Base-by-base conservation (phyloP, 2,329 filamentous ascomycete species). In the Lecanoromycetidae sp. region DNA sequence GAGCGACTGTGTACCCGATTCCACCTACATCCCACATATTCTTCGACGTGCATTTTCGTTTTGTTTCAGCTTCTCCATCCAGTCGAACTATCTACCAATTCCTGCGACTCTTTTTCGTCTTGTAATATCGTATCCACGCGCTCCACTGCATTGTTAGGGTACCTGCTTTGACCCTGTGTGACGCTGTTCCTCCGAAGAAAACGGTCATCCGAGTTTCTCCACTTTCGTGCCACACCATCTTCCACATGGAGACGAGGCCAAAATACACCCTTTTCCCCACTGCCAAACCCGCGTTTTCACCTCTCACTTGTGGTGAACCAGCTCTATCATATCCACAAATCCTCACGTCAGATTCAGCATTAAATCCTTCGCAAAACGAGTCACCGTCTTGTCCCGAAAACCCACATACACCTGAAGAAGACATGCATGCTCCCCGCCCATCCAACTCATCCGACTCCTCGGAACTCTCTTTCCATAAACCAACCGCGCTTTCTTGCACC, bases 221-320 rank as follows among this genome's bases (percentile, higher is more conserved):
- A 47, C 12, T 27, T 30, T 17, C 27, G 26, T n/a, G 25, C 25
- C 29, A 23, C 22, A n/a, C 30, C 20, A 20, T 15, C 19, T 17
- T 19, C 10, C 15, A 26, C 22, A 51, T 51, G 49, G 49, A 48
- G 8, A 48, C 17, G 42, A 51, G 44, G 37, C 26, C 45, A 26
- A 39, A 48, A 38, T 48, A 51, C 36, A 48, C 39, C 30, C 42
- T 51, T 20, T 51, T 51, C 19, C 49, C 49, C 15, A 15, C 15
- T 22, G 25, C 15, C 19, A 23, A 5, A 10, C 20, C 35, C 10
- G 35, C n/a, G 35, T 22, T 22, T 22, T 19, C 35, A 37, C 10
- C 15, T 37, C 19, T 23, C 6, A 10, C 19, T 12, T 12, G 15
- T n/a, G 7, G 19, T 37, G 12, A 19, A 8, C 35, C 35, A 37